Evolutionary conservation across 1,139 yeast genomes (phyloP).

Genomic region (Meyerozyma guilliermondii): DNA sequence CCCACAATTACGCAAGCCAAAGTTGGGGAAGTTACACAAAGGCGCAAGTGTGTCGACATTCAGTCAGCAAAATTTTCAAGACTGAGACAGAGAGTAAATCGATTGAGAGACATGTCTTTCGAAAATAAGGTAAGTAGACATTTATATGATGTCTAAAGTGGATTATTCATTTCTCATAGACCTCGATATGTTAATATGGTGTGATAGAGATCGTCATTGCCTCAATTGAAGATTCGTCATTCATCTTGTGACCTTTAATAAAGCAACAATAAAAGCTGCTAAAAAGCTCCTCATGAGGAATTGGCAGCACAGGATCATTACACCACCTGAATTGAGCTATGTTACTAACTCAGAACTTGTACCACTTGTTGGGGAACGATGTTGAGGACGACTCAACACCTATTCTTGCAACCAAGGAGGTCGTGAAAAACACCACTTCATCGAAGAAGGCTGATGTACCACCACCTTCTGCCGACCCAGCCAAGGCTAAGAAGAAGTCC

Average conservation of each 20-base stretch:
- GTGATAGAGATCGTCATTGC: not conserved
- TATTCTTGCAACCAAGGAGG: slow-evolving; percentile 58
- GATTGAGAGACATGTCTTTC: slow-evolving; percentile 32
- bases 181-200: not conserved
- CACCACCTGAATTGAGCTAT: not conserved
- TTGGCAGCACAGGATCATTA: slow-evolving; percentile 7
- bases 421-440: slow-evolving; percentile 78
- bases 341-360: slow-evolving; percentile 36
- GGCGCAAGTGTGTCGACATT: not conserved
- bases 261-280: not conserved
- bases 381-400: slow-evolving; percentile 57
- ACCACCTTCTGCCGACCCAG: slow-evolving; percentile 77
- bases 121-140: slow-evolving; percentile 44
- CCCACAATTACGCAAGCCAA: slow-evolving; percentile 3
- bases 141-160: not conserved
- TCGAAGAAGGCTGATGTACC: slow-evolving; percentile 86
- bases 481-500: slow-evolving; percentile 73
- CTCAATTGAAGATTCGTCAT: not conserved
- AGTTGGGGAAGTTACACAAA: slow-evolving; percentile 2
- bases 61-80: slow-evolving; percentile 1
- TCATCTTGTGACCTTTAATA: slow-evolving; percentile 1
- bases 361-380: slow-evolving; percentile 64
- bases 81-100: not conserved
- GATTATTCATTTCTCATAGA: too few species aligned
- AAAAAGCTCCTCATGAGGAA: not conserved